Percentiles rank a stretch among this genome's conserved stretches.
These are phyloP conservation scores for Priceomyces carsonii DNA, from an alignment of 805 yeast species.

Conservation along the genomic window DNA sequence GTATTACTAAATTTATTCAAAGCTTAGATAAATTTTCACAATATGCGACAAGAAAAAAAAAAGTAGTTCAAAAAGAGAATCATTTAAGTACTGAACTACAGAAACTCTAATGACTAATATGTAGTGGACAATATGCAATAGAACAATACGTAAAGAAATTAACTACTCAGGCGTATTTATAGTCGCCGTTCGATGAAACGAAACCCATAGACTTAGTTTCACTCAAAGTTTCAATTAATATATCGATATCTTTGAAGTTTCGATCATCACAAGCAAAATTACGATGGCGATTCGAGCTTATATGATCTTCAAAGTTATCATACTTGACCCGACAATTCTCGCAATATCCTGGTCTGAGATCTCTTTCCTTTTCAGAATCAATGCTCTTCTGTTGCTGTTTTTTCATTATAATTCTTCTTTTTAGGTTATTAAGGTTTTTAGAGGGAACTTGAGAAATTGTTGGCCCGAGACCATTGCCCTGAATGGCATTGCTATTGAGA, in stretches of 20 bases:
- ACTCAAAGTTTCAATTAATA: conserved; percentile 54
- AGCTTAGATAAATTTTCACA: no score
- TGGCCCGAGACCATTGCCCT: conserved; percentile 63
- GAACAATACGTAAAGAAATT: no score
- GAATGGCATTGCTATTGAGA: conserved; percentile 31
- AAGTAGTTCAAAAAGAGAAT: no score
- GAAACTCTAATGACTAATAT: no score
- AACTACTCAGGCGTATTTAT: conserved; percentile 18
- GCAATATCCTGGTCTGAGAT: conserved; percentile 73
- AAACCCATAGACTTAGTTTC: conserved; percentile 45
- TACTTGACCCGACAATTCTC: conserved; percentile 89
- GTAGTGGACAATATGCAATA: no score
- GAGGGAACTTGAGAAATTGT: conserved; percentile 57
- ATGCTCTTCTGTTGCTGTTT: conserved; percentile 25
- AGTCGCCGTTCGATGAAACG: conserved; percentile 43
- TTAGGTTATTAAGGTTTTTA: conserved; percentile 49
- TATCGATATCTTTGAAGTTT: conserved; percentile 78
- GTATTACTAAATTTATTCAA: no score
- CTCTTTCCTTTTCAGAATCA: conserved; percentile 25
- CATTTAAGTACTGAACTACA: no score
- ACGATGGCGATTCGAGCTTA: conserved; percentile 66
- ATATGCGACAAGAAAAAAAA: no score
- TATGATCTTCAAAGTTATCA: conserved; percentile 77
- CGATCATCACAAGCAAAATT: conserved; percentile 71
- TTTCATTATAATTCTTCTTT: conserved; percentile 46